Conservation (phyloP, 192 early-diverging fungal species). For the Chytriomyces hyalinus region DNA sequence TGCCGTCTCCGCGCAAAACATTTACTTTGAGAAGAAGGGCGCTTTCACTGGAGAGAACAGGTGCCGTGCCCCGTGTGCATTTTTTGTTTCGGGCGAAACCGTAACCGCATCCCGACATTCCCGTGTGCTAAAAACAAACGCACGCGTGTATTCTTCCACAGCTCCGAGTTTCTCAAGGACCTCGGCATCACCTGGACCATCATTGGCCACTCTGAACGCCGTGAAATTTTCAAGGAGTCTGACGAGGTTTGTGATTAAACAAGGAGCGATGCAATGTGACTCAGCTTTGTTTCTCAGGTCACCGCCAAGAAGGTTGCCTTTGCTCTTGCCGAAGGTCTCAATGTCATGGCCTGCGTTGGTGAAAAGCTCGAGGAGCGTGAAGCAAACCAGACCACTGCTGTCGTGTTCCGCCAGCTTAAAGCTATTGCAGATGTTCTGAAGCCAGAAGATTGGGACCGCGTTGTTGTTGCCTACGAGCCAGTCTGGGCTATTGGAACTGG, state of each 20-base stretch:
- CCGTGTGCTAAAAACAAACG: not conserved
- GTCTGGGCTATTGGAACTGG: conserved; percentile 99
- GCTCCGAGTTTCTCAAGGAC: conserved; percentile 95
- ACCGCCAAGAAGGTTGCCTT: conserved; percentile 88
- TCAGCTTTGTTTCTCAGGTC: conserved; percentile 42
- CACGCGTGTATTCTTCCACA: conserved; percentile 22
- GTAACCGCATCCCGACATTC: too few species aligned
- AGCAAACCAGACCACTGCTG: conserved; percentile 80
- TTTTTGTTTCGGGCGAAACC: too few species aligned
- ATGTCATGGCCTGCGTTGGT: conserved; percentile 94
- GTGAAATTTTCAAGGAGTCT: conserved; percentile 88
- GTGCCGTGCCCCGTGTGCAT: conserved; percentile 33
- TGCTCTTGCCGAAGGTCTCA: conserved; percentile 84
- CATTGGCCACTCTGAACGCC: conserved; percentile 98
- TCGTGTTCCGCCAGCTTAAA: conserved; percentile 87
- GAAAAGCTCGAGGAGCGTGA: conserved; percentile 97
- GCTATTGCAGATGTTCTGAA: conserved; percentile 76
- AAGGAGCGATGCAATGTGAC: not conserved
- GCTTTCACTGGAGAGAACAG: conserved; percentile 98
- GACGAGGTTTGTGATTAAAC: conserved; percentile 64
- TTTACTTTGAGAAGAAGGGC: conserved; percentile 81
- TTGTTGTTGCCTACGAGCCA: conserved; percentile 99
- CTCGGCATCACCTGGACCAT: conserved; percentile 94
- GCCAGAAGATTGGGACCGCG: conserved; percentile 81
- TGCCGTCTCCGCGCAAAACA: conserved; percentile 96